Conservation (phyloP, 805 yeast species). For the Candida coquimbonensis region DNA sequence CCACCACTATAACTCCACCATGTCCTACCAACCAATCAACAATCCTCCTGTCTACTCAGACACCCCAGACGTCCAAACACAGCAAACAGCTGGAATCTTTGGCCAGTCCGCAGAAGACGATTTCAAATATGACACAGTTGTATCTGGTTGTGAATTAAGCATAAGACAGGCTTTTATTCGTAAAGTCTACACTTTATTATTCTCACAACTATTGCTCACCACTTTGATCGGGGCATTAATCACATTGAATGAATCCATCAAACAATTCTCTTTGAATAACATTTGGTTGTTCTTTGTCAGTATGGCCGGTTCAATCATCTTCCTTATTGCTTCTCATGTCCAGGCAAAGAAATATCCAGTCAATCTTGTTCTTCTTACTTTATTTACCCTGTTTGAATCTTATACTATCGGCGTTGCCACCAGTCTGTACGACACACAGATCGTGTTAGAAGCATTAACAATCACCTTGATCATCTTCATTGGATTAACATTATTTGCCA, state of each 20-base stretch:
- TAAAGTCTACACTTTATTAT: conserved; percentile 69
- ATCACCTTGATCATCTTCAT: conserved; percentile 64
- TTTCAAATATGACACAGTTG: conserved; percentile 74
- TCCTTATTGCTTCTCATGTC: conserved; percentile 55
- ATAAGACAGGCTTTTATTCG: conserved; percentile 71
- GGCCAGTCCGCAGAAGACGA: conserved; percentile 49
- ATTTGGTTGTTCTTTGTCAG: conserved; percentile 54
- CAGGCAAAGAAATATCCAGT: conserved; percentile 65
- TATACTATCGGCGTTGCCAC: conserved; percentile 65
- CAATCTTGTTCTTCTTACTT: conserved; percentile 51
- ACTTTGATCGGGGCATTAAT: conserved; percentile 49
- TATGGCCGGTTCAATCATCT: conserved; percentile 51
- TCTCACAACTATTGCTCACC: conserved; percentile 58
- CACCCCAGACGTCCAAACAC: conserved; percentile 4
- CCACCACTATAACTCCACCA: not conserved
- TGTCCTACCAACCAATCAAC: conserved; percentile 20
- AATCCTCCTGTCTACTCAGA: conserved; percentile 24
- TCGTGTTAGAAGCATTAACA: conserved; percentile 63
- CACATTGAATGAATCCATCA: conserved; percentile 35
- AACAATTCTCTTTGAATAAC: conserved; percentile 49
- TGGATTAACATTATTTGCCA: conserved; percentile 72
- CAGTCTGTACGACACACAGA: conserved; percentile 51
- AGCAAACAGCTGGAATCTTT: conserved; percentile 1
- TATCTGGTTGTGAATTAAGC: conserved; percentile 69
- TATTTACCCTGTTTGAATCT: conserved; percentile 71